Evolutionary conservation across 2,329 filamentous ascomycete species (phyloP), one percentile per base, ranked within the genome.

Genomic region (Xylariaceae sp.): DNA sequence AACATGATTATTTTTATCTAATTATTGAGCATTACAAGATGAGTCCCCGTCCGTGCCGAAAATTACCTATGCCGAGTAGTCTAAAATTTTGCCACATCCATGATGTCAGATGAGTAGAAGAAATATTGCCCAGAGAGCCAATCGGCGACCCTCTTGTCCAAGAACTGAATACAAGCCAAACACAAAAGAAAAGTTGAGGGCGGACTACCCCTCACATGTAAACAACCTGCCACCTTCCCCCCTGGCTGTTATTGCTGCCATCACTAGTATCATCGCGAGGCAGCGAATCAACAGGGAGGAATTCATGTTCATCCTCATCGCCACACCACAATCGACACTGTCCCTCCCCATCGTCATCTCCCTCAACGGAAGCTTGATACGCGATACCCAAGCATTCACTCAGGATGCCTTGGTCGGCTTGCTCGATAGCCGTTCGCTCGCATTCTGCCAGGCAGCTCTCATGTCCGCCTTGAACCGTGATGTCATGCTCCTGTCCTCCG

Each of bases 351-450:
- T 11, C 37, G 20, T 4, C 14, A 5, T n/a, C n/a, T n/a, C n/a
- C n/a, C 8, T 32, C 35, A 3, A 22, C 22, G 4, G 20, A n/a
- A 12, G 22, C 39, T 32, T 41, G 23, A 27, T 38, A 60, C 44
- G 57, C 57, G 12, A 49, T 54, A 4, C 56, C 57, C n/a, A 59
- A 6, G 17, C 56, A 59, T 43, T 59, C 56, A 14, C 14, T 25
- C 7, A 54, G 40, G 6, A 41, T 16, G 0, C 49, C 48, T 10
- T 44, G 6, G 2, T 40, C 48, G 2, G 50, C 54, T 27, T 36
- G 34, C 1, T n/a, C 29, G 3, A 59, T 49, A 0, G 55, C 56
- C 20, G 34, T 40, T 34, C 45, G 45, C 51, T 59, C 56, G 41
- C 57, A 60, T 42, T 36, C 37, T 50, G 52, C 52, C 7, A 60